Base-by-base conservation (phyloP, 192 early-diverging fungal species). In the Coemansia sp. region DNA sequence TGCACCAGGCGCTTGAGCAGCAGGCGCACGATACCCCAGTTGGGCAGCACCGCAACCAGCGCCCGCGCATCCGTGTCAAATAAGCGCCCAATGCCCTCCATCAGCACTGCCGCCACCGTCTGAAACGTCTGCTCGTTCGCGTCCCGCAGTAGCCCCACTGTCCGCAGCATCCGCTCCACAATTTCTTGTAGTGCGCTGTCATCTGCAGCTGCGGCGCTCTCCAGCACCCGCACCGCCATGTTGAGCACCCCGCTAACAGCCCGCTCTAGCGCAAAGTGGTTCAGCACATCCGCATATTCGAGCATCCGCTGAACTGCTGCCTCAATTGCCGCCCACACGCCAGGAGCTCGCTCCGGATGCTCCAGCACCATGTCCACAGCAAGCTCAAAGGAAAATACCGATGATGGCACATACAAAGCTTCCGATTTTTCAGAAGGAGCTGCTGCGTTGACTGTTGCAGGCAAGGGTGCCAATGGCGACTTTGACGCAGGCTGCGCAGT, bases 191-290 rank as follows among this genome's bases (percentile, higher is more conserved):
- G 46, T 14, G 56, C 18, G 45, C 62, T 21, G 50, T 53, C 18
- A 20, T 20, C 7, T 60, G 62, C 9, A 26, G 40, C 11, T 50
- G 30, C 14, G 57, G 23, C 42, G 53, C n/a, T 14, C 23, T 71
- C 60, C 6, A 62, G 56, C 55, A 84, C 76, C 47, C 82, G 86
- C 43, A 87, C 82, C 0, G 87, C 88, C 53, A 92, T 63, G 3
- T 88, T 80, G n/a, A 79, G 65, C n/a, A 93, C 51, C 6, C 85
- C 86, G 6, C 86, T 82, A 6, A 93, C 89, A 0, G 87, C 83
- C 11, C 92, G 74, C 71, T 95, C 89, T 7, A 96, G 79, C 15
- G 92, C 61, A 31, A 88, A 57, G 1, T 79, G 71, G 44, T 87
- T 87, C 31, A 84, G 74, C 8, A 58, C 76, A 41, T 72, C 78